Conservation (phyloP, 805 yeast genomes). For the Monosporozyma solicola region DNA sequence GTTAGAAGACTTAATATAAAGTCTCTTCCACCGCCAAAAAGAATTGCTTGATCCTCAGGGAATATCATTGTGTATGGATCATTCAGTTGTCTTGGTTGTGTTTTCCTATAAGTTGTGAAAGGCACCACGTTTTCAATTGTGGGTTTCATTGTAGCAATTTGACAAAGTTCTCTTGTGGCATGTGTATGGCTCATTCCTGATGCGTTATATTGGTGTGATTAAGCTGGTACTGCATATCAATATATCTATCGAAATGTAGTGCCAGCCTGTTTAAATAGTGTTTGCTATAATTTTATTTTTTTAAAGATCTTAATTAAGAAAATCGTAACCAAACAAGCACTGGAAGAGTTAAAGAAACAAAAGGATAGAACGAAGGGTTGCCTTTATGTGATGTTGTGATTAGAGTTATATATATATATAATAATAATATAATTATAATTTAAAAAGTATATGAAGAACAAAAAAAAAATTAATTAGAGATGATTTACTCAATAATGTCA, state of each 20-base stretch:
- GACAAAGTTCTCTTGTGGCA: constrained; percentile 9
- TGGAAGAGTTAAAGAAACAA: not conserved
- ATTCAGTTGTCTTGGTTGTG: constrained; percentile 21
- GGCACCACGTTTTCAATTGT: constrained; percentile 33
- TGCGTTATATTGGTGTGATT: not conserved
- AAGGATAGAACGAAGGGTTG: too few relatives aligned
- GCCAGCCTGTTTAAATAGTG: too few relatives aligned
- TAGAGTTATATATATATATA: not conserved
- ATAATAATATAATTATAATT: not conserved
- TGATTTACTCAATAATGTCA: not conserved
- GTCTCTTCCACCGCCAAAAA: constrained; percentile 37
- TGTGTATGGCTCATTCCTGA: not conserved
- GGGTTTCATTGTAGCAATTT: constrained; percentile 26
- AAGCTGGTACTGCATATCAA: not conserved
- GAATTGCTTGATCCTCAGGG: constrained; percentile 17
- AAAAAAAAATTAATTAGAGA: too few relatives aligned
- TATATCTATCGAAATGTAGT: too few relatives aligned
- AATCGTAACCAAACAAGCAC: not conserved
- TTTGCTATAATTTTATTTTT: too few relatives aligned
- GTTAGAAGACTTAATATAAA: constrained; percentile 19
- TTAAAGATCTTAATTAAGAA: too few relatives aligned
- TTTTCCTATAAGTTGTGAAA: constrained; percentile 19
- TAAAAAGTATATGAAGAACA: not conserved
- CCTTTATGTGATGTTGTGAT: too few relatives aligned
- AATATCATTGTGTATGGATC: not conserved